Base-by-base conservation (phyloP, 2,329 filamentous ascomycete genomes). In the Verticillium klebahnii region DNA sequence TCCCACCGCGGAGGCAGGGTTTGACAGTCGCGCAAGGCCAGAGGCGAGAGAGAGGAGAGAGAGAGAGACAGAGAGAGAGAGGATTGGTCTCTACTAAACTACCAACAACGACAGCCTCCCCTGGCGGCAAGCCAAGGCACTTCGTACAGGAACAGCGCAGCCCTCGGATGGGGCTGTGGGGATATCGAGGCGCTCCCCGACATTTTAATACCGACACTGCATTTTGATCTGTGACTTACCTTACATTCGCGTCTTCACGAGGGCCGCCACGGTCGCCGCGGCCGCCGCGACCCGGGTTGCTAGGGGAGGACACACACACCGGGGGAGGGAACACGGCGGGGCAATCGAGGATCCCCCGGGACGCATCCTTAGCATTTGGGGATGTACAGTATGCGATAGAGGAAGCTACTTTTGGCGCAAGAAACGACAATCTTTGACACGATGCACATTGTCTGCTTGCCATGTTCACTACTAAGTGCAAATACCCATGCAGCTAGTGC, bases 11-110 rank as follows among this genome's bases (percentile, higher is more conserved):
- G 55, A 23, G 37, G 55, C 7, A 12, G 17, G 19, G 17, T 9
- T 57, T 57, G 31, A 36, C n/a, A 23, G 63, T 56, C 59, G 60
- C 45, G 59, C 63, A 62, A 62, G 61, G 61, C 19, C 45, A 50
- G n/a, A n/a, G 11, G n/a, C 23, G 45, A 23, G 45, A 52, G n/a
- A 29, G n/a, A n/a, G 63, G 29, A 23, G 39, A 39, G 57, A 45
- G 36, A n/a, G 34, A 37, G 63, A 37, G 40, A 52, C 31, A 56
- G 60, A 62, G 34, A 36, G 34, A 36, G 34, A 36, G 34, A 36
- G 34, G 2, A 14, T 25, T 50, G 45, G 45, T 6, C 17, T 23
- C 19, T 12, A 50, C 45, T 29, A 29, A 5, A 29, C 19, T 56
- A 36, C 29, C 31, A 17, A 32, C 54, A 56, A 36, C 29, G 17